Evolutionary conservation across 2,329 filamentous ascomycete species (phyloP), one percentile per base, ranked within the genome.

Genomic region (Fusarium sp.): DNA sequence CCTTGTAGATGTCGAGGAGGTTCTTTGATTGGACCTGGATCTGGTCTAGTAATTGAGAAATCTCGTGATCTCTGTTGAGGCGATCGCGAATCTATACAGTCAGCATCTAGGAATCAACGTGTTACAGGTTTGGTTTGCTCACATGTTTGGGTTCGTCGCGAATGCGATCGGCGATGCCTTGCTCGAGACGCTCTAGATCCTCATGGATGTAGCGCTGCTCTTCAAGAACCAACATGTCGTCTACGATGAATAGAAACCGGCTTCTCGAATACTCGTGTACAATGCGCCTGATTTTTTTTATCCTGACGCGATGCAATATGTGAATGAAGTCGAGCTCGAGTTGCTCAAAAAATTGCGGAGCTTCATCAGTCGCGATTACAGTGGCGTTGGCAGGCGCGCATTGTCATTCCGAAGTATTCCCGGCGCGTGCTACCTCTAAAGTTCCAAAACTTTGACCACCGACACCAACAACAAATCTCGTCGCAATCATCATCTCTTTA

Each of bases 161-260:
- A 69, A 97, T 90, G 79, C 95, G 93, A 84, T 98, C 95, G 63
- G 94, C 93, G 78, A 98, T 93, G 62, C 94, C 96, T 82, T 98
- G 94, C 84, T 99, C 96, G 68, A 99, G 89, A 73, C 96, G 92
- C 88, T 99, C 96, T 59, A 99, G 86, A 84, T 99, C 96, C 89
- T 99, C 96, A 78, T 98, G 95, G 78, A 98, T 90, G 79, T 94
- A 95, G 78, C 96, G 91, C 84, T 98, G 93, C 78, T 98, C 95
- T 87, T 99, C 97, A 73, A 98, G 85, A 76, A 97, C 86, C 91
- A 97, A 86, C 95, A 98, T 92, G 8, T 51, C 84, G 75, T 49
- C 33, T 51, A 8, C 12, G 10, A 27, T 38, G 8, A 11, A 6
- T 16, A 36, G 22, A 20, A 22, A 7, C n/a, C 20, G 12, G 11